These are phyloP conservation scores for Rugonectria rugulosa DNA, from an alignment of 2,329 filamentous ascomycete genomes.

Conservation along the genomic window DNA sequence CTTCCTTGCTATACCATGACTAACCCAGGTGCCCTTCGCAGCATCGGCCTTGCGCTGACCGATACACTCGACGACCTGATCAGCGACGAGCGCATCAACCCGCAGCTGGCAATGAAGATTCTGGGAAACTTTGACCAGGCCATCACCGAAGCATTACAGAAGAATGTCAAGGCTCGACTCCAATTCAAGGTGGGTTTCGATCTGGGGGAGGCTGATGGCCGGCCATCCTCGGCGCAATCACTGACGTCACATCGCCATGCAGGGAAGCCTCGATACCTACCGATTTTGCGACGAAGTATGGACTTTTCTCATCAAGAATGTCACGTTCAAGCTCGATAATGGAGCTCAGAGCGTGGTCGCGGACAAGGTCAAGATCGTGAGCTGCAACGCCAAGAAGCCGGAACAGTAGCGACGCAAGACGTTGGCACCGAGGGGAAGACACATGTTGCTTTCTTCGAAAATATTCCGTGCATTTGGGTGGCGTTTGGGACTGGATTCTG, in stretches of 20 bases:
- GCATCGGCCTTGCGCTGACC: constrained; percentile 90
- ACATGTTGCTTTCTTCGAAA: too few species aligned
- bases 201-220: neutral
- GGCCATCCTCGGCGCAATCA: neutral
- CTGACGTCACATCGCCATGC: constrained; percentile 4
- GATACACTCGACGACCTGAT: constrained; percentile 98
- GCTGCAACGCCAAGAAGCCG: constrained; percentile 86
- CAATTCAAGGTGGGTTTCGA: constrained; percentile 82
- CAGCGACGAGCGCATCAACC: constrained; percentile 92
- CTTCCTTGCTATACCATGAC: constrained; percentile 41
- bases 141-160: constrained; percentile 88
- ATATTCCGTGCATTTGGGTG: constrained; percentile 35
- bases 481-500: constrained; percentile 30
- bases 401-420: too few species aligned
- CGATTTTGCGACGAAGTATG: constrained; percentile 99
- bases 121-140: constrained; percentile 93
- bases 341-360: constrained; percentile 75
- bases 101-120: constrained; percentile 98
- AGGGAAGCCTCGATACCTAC: constrained; percentile 98
- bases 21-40: constrained; percentile 50
- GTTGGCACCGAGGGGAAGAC: too few species aligned
- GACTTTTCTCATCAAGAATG: constrained; percentile 99
- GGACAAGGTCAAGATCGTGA: constrained; percentile 98
- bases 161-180: constrained; percentile 89
- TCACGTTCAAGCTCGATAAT: constrained; percentile 97